These are phyloP conservation scores for Raphanus raphanistrum DNA, from an alignment of 345 rosid genomes.

Conservation along the genomic window DNA sequence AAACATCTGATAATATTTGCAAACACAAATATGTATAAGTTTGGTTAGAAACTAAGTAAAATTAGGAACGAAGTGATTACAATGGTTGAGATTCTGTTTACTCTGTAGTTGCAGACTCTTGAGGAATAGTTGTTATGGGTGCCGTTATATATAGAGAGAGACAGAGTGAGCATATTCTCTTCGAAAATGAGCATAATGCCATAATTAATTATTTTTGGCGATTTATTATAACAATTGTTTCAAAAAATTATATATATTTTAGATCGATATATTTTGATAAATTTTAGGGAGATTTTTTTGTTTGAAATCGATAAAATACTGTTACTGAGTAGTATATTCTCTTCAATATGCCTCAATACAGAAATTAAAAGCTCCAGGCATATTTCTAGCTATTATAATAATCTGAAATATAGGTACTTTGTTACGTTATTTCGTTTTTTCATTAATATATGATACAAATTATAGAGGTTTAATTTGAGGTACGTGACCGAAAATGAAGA, in stretches of 20 bases:
- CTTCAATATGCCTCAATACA: background rate
- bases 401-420: background rate
- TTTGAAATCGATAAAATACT: background rate
- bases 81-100: background rate
- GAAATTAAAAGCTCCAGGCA: background rate
- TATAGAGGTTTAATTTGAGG: background rate
- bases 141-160: background rate
- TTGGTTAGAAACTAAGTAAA: background rate
- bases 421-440: background rate
- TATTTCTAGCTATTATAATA: background rate
- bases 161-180: background rate
- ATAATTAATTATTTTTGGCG: background rate
- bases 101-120: background rate
- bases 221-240: background rate
- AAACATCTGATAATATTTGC: constrained; percentile 17
- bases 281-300: background rate
- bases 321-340: background rate
- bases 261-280: background rate
- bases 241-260: background rate
- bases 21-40: background rate
- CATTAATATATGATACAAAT: background rate
- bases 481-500: background rate
- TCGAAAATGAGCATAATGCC: background rate
- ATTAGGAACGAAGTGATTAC: background rate
- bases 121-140: background rate